Evolutionary conservation across 108 stramenopile species (phyloP).

Genomic region (Conticribra weissflogii): DNA sequence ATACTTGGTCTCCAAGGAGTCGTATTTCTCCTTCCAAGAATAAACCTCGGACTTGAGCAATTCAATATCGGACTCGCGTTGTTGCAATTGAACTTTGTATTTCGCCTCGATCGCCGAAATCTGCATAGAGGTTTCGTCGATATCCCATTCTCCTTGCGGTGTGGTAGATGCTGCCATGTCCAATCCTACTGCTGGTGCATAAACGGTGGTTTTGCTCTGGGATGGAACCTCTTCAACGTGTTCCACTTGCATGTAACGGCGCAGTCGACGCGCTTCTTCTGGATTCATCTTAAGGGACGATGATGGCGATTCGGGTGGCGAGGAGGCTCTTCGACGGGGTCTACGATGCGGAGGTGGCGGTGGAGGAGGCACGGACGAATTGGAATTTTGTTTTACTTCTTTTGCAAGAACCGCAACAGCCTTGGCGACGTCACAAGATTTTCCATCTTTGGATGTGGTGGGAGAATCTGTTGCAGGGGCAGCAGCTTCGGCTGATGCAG

Average conservation of each 20-base stretch:
- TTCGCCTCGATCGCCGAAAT: constrained; percentile 1
- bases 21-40: constrained; percentile 16
- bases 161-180: neutral
- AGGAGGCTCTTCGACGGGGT: neutral
- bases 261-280: neutral
- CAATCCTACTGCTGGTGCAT: neutral
- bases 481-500: neutral
- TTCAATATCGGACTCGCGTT: constrained; percentile 7
- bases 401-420: no score
- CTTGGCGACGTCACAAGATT: neutral
- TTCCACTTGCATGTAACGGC: neutral
- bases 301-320: neutral
- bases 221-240: neutral
- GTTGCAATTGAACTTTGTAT: neutral
- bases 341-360: neutral
- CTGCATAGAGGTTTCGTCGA: neutral
- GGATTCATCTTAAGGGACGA: neutral
- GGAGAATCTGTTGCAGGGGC: neutral
- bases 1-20: constrained; percentile 8
- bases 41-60: constrained; percentile 9
- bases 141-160: neutral
- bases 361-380: no score
- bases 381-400: no score
- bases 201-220: neutral
- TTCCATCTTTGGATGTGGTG: neutral